Percentiles rank a stretch among this genome's conserved stretches.
Conservation (phyloP, 2,329 filamentous ascomycete genomes). For the Hirsutella thompsonii region DNA sequence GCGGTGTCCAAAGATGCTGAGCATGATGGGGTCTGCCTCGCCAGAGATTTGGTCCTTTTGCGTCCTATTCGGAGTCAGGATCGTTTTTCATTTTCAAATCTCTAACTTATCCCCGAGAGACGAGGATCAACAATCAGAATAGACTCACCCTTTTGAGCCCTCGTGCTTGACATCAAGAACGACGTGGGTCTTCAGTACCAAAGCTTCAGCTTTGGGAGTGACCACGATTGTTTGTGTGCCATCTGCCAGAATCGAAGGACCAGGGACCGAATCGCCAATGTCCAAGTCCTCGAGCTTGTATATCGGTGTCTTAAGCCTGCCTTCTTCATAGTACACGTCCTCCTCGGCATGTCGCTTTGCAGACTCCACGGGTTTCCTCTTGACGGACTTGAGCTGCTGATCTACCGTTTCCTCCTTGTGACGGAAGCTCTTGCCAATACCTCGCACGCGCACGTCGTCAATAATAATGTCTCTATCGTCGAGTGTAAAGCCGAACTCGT, state of each 20-base stretch:
- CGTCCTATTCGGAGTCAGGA: background rate
- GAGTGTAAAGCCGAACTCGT: slow-evolving; percentile 59
- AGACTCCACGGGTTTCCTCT: slow-evolving; percentile 33
- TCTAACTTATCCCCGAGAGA: background rate
- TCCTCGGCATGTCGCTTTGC: slow-evolving; percentile 5
- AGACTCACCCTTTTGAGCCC: slow-evolving; percentile 52
- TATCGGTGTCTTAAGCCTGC: slow-evolving; percentile 12
- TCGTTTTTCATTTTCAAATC: background rate
- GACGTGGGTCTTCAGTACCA: slow-evolving; percentile 20
- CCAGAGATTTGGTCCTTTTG: background rate
- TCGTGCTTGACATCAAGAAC: slow-evolving; percentile 30
- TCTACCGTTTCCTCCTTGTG: slow-evolving; percentile 73
- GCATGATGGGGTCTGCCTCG: slow-evolving; percentile 42
- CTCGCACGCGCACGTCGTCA: slow-evolving; percentile 28
- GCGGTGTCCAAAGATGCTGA: slow-evolving; percentile 66
- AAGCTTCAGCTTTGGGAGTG: slow-evolving; percentile 25
- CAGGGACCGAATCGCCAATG: slow-evolving; percentile 8
- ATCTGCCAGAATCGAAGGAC: slow-evolving; percentile 45
- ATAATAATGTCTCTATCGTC: slow-evolving; percentile 28
- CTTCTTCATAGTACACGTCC: slow-evolving; percentile 9
- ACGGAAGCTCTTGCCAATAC: slow-evolving; percentile 43
- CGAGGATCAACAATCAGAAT: too few relatives aligned
- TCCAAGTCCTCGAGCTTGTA: slow-evolving; percentile 11
- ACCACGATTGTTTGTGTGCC: slow-evolving; percentile 64
- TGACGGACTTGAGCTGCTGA: slow-evolving; percentile 62